These are phyloP conservation scores for Daldinia sp. DNA, from an alignment of 2,329 filamentous ascomycete genomes.

Conservation along the genomic window DNA sequence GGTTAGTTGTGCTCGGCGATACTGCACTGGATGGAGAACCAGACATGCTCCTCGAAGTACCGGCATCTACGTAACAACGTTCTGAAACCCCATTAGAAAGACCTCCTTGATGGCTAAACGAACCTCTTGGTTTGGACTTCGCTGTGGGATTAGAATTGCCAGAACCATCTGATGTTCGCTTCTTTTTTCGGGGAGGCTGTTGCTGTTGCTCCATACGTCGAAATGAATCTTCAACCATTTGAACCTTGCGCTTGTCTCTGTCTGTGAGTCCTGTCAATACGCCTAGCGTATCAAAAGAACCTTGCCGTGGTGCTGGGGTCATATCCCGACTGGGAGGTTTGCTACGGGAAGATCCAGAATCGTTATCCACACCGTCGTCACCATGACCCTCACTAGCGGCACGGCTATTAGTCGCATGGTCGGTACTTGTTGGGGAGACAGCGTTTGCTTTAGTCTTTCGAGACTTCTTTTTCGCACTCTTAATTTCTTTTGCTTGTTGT, in stretches of 20 bases:
- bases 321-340: conserved; percentile 73
- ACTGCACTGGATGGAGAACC: conserved; percentile 57
- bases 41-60: conserved; percentile 62
- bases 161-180: conserved; percentile 65
- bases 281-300: conserved; percentile 66
- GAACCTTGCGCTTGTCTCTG: conserved; percentile 72
- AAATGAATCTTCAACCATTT: conserved; percentile 71
- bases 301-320: conserved; percentile 66
- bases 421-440: conserved; percentile 69
- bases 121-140: conserved; percentile 50
- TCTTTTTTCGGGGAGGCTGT: conserved; percentile 67
- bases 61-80: conserved; percentile 60
- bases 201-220: conserved; percentile 69
- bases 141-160: conserved; percentile 43
- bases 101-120: conserved; percentile 29
- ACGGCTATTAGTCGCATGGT: conserved; percentile 68
- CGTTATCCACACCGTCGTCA: conserved; percentile 64
- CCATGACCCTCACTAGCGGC: conserved; percentile 68
- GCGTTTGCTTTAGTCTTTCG: conserved; percentile 64
- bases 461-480: conserved; percentile 55
- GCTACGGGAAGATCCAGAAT: conserved; percentile 65
- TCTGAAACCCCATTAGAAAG: conserved; percentile 48
- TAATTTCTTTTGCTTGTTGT: conserved; percentile 50
- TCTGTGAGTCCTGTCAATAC: conserved; percentile 71
- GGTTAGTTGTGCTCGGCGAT: conserved; percentile 50